Evolutionary conservation across 2,329 filamentous ascomycete species (phyloP).

Genomic region (Colletotrichum nymphaeae): DNA sequence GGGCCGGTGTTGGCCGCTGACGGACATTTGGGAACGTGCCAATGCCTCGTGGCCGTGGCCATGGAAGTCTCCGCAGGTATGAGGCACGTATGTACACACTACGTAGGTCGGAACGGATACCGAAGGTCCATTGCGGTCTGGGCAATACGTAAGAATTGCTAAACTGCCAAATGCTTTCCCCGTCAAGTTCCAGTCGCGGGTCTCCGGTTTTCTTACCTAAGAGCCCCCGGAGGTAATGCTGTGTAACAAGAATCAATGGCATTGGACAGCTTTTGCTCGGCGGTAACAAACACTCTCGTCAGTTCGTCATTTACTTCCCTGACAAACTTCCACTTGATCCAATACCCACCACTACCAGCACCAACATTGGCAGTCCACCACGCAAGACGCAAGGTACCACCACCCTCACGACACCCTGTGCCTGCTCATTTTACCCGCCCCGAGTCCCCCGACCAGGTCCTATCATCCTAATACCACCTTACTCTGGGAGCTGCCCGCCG

Average conservation of each 20-base stretch:
- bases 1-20: background rate
- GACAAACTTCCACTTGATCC: background rate
- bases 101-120: no score
- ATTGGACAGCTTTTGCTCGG: background rate
- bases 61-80: background rate
- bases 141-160: constrained; percentile 17
- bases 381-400: background rate
- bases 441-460: background rate
- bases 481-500: constrained; percentile 1
- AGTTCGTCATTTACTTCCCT: background rate
- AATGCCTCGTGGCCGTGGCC: constrained; percentile 21
- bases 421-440: background rate
- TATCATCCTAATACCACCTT: background rate
- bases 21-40: constrained; percentile 12
- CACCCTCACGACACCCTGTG: background rate
- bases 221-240: background rate
- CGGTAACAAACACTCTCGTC: background rate
- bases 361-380: background rate
- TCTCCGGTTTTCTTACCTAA: constrained; percentile 21
- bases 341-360: background rate
- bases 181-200: constrained; percentile 2
- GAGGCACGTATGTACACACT: no score
- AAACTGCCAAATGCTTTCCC: background rate
- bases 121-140: background rate
- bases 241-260: background rate